Evolutionary conservation across 345 rosid genomes (phyloP).

Genomic region (Linum trigynum): DNA sequence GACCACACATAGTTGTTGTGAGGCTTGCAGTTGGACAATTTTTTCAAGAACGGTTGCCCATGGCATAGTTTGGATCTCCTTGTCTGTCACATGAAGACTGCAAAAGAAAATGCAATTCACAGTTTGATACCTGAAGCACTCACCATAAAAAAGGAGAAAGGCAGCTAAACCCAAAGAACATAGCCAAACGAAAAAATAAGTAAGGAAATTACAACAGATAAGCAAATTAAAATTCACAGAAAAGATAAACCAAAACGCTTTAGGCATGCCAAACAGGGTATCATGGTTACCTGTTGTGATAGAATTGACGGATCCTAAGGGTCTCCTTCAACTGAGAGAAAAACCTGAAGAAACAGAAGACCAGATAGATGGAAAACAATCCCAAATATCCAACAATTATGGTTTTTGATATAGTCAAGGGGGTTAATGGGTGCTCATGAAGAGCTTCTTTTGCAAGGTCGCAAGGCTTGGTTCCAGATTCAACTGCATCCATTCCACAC

Average conservation of each 20-base stretch:
- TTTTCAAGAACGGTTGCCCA: conserved; percentile 91
- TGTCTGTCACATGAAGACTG: conserved; percentile 89
- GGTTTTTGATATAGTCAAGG: conserved; percentile 73
- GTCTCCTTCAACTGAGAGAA: conserved; percentile 83
- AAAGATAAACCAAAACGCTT: not conserved
- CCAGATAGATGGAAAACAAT: conserved; percentile 74
- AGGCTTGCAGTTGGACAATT: conserved; percentile 73
- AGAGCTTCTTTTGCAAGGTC: conserved; percentile 96
- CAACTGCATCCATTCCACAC: conserved; percentile 99
- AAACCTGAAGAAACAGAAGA: conserved; percentile 88
- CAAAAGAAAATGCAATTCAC: conserved; percentile 20
- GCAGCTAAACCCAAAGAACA: not conserved
- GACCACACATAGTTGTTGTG: conserved; percentile 79
- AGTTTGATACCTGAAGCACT: conserved; percentile 1
- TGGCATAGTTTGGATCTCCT: conserved; percentile 84
- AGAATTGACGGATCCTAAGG: conserved; percentile 73
- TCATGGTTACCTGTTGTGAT: conserved; percentile 54
- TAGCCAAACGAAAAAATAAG: conserved; percentile 3
- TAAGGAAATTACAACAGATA: not conserved
- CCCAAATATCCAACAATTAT: conserved; percentile 83
- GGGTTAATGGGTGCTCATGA: conserved; percentile 73
- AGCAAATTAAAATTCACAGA: no score
- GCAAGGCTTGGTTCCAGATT: conserved; percentile 92
- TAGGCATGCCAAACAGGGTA: conserved; percentile 3
- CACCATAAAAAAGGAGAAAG: not conserved